Evolutionary conservation across 345 rosid genomes (phyloP).

Genomic region (Rhodomyrtus tomentosa): DNA sequence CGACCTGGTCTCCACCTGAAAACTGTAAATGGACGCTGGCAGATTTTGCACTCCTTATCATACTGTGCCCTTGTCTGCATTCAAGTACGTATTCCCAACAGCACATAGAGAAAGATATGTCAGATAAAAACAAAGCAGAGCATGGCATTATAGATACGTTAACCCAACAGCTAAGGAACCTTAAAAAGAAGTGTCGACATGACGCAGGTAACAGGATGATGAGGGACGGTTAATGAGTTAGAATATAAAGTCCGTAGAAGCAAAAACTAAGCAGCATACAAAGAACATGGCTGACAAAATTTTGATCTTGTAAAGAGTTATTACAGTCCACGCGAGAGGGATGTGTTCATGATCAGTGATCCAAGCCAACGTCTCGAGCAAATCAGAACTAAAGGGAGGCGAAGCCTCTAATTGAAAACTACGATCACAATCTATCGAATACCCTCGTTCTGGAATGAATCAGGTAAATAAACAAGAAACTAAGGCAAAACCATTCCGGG

Average conservation of each 20-base stretch:
- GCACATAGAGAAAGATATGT: neutral
- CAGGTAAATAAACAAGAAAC: neutral
- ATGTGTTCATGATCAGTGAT: neutral
- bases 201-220: neutral
- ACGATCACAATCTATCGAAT: neutral
- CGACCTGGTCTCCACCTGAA: conserved; percentile 96
- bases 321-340: neutral
- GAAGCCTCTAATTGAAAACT: neutral
- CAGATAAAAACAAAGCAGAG: neutral
- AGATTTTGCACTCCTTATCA: conserved; percentile 97
- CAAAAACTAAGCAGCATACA: neutral
- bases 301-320: neutral
- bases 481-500: neutral
- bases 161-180: neutral
- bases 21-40: conserved; percentile 88
- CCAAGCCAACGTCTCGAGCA: neutral
- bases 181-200: neutral
- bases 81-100: neutral
- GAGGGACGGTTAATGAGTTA: neutral
- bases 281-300: neutral
- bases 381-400: neutral
- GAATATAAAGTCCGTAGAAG: neutral
- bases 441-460: neutral
- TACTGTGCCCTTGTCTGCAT: conserved; percentile 68
- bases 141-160: neutral